These are phyloP conservation scores for Candida pseudofarinosa DNA, from an alignment of 805 yeast genomes.

Conservation along the genomic window DNA sequence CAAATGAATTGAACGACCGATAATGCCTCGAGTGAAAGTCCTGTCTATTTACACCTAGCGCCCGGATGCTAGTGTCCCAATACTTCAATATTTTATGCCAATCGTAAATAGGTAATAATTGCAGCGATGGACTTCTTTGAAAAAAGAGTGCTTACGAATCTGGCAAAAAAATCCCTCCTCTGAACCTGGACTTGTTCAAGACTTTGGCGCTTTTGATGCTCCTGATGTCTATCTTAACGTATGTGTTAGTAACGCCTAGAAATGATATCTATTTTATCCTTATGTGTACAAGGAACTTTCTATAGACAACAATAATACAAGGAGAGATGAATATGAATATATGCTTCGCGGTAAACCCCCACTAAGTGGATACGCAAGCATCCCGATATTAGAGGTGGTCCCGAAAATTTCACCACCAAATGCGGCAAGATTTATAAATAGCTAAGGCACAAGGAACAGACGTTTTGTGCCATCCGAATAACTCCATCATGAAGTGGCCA, in stretches of 20 bases:
- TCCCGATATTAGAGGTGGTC: not conserved
- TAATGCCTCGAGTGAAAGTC: not conserved
- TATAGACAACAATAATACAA: not conserved
- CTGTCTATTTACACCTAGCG: not conserved
- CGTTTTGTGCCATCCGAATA: not conserved
- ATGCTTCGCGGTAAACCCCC: not conserved
- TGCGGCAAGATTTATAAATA: not conserved
- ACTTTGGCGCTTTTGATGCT: not conserved
- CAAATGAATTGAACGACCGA: not conserved
- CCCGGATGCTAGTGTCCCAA: not conserved
- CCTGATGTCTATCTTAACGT: not conserved
- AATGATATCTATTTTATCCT: not conserved
- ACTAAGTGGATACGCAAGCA: not conserved
- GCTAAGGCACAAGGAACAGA: not conserved
- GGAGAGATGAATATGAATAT: not conserved
- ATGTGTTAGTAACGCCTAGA: not conserved
- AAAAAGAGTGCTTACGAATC: not conserved
- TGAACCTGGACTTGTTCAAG: not conserved
- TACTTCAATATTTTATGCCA: not conserved
- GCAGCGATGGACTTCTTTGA: not conserved
- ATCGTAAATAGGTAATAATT: not conserved
- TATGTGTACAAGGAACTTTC: not conserved
- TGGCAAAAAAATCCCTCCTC: not conserved
- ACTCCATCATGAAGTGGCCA: not conserved
- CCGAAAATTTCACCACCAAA: not conserved